phyloP scores from a whole-genome alignment of 2,329 filamentous ascomycete genomes.

The Xylaria sp. region DNA sequence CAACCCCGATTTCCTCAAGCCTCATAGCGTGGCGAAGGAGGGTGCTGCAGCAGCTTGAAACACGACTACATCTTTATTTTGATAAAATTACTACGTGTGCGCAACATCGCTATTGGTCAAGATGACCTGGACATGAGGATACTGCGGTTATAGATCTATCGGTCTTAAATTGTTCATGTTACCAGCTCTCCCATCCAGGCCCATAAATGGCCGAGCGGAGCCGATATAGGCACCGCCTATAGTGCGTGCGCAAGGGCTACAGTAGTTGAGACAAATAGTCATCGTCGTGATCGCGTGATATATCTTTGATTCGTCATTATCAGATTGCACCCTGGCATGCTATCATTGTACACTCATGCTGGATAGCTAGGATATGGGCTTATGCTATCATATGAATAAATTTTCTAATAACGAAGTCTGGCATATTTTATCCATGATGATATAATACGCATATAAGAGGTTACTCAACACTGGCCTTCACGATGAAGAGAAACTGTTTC shows the following conservation, averaged over 20 bases:
- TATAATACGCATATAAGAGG: neutral
- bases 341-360: neutral
- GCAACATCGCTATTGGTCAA: constrained; percentile 4
- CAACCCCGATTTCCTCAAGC: constrained; percentile 82
- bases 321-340: constrained; percentile 5
- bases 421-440: neutral
- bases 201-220: neutral
- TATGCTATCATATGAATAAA: neutral
- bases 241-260: neutral
- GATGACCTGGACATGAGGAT: constrained; percentile 4
- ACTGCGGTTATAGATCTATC: neutral
- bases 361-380: constrained; percentile 12
- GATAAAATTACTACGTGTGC: neutral
- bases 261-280: neutral
- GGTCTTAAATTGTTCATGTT: constrained; percentile 3
- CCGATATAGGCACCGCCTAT: neutral
- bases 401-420: neutral
- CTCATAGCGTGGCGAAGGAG: constrained; percentile 69
- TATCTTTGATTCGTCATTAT: constrained; percentile 7
- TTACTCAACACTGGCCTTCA: neutral
- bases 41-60: constrained; percentile 51
- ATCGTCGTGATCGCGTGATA: constrained; percentile 1
- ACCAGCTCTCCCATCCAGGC: neutral
- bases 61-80: neutral
- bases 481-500: neutral